Evolutionary conservation across 352 stramenopile species (phyloP), one percentile per base, ranked within the genome.

Genomic region (Pythium chondricola): DNA sequence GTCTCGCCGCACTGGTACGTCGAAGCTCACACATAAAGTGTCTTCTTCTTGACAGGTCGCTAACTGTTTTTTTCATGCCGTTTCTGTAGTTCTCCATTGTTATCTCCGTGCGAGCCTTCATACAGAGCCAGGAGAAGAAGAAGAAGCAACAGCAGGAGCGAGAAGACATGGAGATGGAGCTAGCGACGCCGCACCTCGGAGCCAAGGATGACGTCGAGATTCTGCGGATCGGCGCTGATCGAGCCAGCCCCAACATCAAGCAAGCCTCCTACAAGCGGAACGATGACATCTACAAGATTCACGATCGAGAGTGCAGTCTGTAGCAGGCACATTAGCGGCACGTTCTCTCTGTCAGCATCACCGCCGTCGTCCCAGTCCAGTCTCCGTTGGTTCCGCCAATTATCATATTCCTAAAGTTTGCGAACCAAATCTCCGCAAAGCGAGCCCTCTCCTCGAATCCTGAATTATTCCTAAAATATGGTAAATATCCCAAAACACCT

Each of bases 1-100:
- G 56, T 36, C 46, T 73, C 20, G 63, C 63, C 9, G 63, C 63
- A 36, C 37, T 64, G 58, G 63, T 72, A 61, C 29, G 54, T n/a
- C n/a, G n/a, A n/a, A n/a, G n/a, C n/a, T n/a, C n/a, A n/a, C n/a
- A n/a, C n/a, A n/a, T n/a, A n/a, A n/a, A n/a, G n/a, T 58, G n/a
- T 10, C 35, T 49, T 24, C 17, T 16, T 45, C 24, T 41, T 20
- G 14, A 8, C 13, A n/a, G 7, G 6, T 41, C 35, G 18, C 7
- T 9, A 9, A n/a, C 6, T 41, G 35, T 9, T n/a, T 6, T 17
- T 49, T 7, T 29, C 11, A 41, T 17, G 11, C 41, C 13, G 3
- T 42, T 18, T 18, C 6, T 58, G 27, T 29, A 66, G 58, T 52
- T 66, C 22, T 66, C 58, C 8, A 66, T 66, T 20, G 31, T 62